Evolutionary conservation across 2,329 filamentous ascomycete species (phyloP), one percentile per base, ranked within the genome.

Genomic region (Apiospora arundinis): DNA sequence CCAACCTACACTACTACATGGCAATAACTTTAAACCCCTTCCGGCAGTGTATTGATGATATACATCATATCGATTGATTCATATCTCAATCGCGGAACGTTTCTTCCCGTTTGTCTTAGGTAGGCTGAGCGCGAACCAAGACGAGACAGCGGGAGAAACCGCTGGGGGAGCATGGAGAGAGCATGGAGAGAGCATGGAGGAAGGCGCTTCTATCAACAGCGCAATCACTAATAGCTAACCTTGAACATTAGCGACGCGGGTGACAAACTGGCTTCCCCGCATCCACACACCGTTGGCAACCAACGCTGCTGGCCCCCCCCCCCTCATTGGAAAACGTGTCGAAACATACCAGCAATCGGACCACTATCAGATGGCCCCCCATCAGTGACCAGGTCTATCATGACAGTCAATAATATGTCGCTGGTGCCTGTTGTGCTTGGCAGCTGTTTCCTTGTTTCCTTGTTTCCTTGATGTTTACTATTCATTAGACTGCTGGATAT

Each of bases 261-360:
- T 21, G 25, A 32, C 49, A 56, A 18, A 37, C 52, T 14, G 48
- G 25, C 48, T 18, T n/a, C 52, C 52, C 25, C 18, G 21, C 52
- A 37, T 21, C 28, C 6, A 32, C 32, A 56, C 14, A 56, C 14
- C 49, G 49, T 32, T 56, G 32, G 28, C 49, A 56, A 5, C 12
- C 25, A 56, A 32, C 40, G 40, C 40, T 42, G 40, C 4, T 12
- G n/a, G n/a, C n/a, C n/a, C n/a, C n/a, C n/a, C n/a, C n/a, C 49
- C 49, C 49, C 49, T 52, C 49, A 52, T 52, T 52, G 23, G 49
- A 28, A 49, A n/a, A 49, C 48, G 23, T 25, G 48, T 49, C 48
- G 48, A 49, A 49, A 25, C n/a, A 49, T 25, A 23, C 48, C n/a
- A 16, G 23, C 48, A 28, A 28, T 28, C 23, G 48, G 5, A 28